Evolutionary conservation across 2,329 filamentous ascomycete genomes (phyloP).

Genomic region (Scedosporium minutisporum): DNA sequence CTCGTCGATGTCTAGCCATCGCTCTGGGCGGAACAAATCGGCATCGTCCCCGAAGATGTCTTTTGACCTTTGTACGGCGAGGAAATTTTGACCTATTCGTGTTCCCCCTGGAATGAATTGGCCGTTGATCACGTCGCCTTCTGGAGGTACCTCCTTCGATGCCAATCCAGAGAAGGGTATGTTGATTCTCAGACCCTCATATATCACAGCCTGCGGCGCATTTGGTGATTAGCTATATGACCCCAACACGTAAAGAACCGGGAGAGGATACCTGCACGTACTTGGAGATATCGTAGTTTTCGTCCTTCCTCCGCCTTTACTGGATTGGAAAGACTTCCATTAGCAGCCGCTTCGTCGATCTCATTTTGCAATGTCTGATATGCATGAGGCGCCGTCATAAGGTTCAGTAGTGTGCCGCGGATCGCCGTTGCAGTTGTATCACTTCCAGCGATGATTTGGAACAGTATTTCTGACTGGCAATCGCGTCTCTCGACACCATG

Average conservation of each 20-base stretch:
- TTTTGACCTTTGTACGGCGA: constrained; percentile 39
- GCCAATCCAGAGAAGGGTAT: constrained; percentile 16
- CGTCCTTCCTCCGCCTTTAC: constrained; percentile 9
- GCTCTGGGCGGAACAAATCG: constrained; percentile 40
- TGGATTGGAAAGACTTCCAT: constrained; percentile 16
- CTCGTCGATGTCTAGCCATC: constrained; percentile 33
- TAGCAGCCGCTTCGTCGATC: constrained; percentile 26
- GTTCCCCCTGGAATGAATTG: constrained; percentile 20
- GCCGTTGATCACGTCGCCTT: constrained; percentile 18
- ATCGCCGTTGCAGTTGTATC: constrained; percentile 44
- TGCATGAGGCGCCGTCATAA: constrained; percentile 34
- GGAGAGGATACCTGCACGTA: not conserved
- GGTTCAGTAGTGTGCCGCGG: constrained; percentile 36
- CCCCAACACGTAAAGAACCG: not conserved
- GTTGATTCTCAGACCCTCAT: constrained; percentile 22
- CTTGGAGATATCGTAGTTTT: not conserved
- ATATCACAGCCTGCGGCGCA: constrained; percentile 23
- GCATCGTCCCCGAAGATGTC: constrained; percentile 40
- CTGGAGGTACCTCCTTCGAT: constrained; percentile 17
- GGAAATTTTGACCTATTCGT: constrained; percentile 37
- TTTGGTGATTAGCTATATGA: constrained; percentile 13
- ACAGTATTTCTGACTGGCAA: constrained; percentile 20
- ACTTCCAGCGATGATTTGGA: constrained; percentile 23
- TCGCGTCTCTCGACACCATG: constrained; percentile 21
- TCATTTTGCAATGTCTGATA: constrained; percentile 34